Evolutionary conservation across 192 early-diverging fungal species (phyloP), one percentile per base, ranked within the genome.

Genomic region (Haplosporangium gracile): DNA sequence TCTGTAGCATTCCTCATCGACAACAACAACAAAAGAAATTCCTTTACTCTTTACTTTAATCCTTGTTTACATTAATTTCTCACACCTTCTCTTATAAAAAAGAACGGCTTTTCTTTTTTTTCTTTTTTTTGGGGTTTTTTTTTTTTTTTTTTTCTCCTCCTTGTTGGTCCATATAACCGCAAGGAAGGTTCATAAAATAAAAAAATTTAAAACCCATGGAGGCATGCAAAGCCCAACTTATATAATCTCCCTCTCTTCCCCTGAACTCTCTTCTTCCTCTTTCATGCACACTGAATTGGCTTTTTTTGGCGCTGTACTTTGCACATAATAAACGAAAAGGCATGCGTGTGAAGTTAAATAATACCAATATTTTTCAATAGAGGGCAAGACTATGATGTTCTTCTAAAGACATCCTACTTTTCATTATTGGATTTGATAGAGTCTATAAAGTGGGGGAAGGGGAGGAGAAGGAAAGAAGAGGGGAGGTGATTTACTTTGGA

Each of bases 71-170:
- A 26, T 69, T 40, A 68, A 39, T 68, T 32, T 32, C 26, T n/a
- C 68, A 43, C 32, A 11, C 6, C 34, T 70, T 75, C 29, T 36
- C 2, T 0, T 45, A 1, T 16, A 7, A 22, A n/a, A 7, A 18
- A 72, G 9, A 73, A 22, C 74, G 5, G 49, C 42, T n/a, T 40
- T 43, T 55, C 43, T 29, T 60, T 43, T 68, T 71, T 34, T 71
- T 13, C 2, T 15, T 71, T 78, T 71, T 53, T 29, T 78, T 70
- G 29, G 20, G 1, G 1, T 45, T 68, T 57, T 77, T 77, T 77
- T 77, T 60, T 55, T 77, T 77, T 60, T 55, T 69, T 7, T 69
- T 40, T 0, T 2, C 32, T 32, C 10, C 4, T 29, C 18, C 26
- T 38, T 38, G 32, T 9, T 43, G 15, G 39, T 43, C 2, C 40